phyloP scores from a whole-genome alignment of 768 basidiomycete genomes.

The Dendrothele bispora region DNA sequence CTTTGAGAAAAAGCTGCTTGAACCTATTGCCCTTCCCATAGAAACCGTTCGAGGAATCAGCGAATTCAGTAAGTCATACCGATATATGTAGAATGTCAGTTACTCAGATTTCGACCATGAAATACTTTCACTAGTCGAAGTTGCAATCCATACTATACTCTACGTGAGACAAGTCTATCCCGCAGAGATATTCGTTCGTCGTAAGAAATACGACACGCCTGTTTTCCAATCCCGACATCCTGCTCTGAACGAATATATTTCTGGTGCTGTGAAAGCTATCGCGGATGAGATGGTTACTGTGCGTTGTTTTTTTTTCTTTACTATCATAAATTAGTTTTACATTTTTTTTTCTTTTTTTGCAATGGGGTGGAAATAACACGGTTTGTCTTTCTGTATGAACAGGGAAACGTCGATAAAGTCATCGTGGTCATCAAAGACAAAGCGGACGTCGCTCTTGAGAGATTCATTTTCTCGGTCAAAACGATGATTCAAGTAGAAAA shows the following conservation, averaged over 20 bases:
- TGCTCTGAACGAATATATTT: conserved; percentile 82
- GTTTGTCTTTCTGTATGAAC: conserved; percentile 6
- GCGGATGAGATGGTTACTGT: conserved; percentile 74
- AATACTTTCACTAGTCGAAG: conserved; percentile 65
- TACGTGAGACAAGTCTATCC: conserved; percentile 92
- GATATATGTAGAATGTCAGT: no score
- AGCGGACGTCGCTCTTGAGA: conserved; percentile 79
- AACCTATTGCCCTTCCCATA: conserved; percentile 25
- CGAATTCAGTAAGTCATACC: conserved; percentile 61
- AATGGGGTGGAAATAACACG: no score
- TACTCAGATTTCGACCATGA: conserved; percentile 3
- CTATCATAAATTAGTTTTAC: not conserved
- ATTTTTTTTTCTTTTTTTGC: no score
- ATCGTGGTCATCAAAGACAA: conserved; percentile 84
- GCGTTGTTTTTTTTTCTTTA: conserved; percentile 14
- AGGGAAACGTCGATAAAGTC: conserved; percentile 82
- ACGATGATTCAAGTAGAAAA: conserved; percentile 74
- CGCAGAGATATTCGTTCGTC: conserved; percentile 78
- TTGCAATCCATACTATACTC: conserved; percentile 89
- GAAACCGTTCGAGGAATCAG: conserved; percentile 65
- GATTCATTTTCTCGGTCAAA: conserved; percentile 86
- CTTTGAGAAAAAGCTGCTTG: not conserved
- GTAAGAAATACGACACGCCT: conserved; percentile 87
- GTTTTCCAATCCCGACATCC: conserved; percentile 96
- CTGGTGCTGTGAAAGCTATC: conserved; percentile 83